These are phyloP conservation scores for Setomelanomma holmii DNA, from an alignment of 2,329 filamentous ascomycete genomes.

Conservation along the genomic window DNA sequence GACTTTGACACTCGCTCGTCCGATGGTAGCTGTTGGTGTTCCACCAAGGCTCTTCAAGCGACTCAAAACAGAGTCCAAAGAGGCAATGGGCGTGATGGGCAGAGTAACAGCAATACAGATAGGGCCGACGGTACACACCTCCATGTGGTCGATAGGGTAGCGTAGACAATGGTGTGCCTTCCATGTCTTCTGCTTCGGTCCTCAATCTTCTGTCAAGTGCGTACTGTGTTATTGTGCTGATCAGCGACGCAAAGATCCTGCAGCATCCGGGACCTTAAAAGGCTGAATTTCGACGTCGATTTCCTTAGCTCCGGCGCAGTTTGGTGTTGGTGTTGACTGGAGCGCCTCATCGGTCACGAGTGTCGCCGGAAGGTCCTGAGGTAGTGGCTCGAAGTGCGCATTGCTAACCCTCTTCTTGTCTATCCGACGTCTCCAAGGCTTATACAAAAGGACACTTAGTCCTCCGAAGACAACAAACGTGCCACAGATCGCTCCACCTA, in stretches of 20 bases:
- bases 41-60: no score
- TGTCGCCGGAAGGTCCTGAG: slow-evolving; percentile 24
- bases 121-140: no score
- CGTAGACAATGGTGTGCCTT: no score
- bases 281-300: neutral
- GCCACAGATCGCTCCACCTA: slow-evolving; percentile 77
- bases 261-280: neutral
- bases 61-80: no score
- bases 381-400: slow-evolving; percentile 38
- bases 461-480: slow-evolving; percentile 80
- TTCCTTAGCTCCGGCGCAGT: neutral
- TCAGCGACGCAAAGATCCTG: neutral
- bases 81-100: no score
- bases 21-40: no score
- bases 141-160: no score
- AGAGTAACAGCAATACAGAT: no score
- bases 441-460: slow-evolving; percentile 76
- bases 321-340: neutral
- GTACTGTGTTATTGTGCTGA: neutral
- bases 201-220: neutral
- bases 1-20: no score
- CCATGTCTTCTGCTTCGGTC: neutral
- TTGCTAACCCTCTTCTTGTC: slow-evolving; percentile 48
- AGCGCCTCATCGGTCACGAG: neutral
- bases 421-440: slow-evolving; percentile 75